A percentile compares a stretch with the other conserved stretches of the same genome.
Conservation (phyloP, 352 stramenopile species). For the Globisporangium alternatum region DNA sequence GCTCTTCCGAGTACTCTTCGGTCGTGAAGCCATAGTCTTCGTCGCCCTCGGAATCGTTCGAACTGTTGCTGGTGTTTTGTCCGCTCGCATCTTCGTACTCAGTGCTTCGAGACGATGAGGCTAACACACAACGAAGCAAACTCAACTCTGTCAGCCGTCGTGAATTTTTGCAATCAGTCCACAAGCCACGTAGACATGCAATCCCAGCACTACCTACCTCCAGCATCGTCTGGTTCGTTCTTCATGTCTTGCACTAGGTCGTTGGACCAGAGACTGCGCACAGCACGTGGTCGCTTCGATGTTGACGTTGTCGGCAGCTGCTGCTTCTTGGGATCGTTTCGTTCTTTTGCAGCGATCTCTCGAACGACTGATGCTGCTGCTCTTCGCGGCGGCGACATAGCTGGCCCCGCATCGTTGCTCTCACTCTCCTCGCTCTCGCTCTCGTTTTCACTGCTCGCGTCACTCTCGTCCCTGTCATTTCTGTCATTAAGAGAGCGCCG, state of each 20-base stretch:
- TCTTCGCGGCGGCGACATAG: background rate
- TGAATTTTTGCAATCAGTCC: too few species aligned
- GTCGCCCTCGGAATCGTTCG: background rate
- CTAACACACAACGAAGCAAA: background rate
- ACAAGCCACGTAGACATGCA: background rate
- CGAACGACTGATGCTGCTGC: background rate
- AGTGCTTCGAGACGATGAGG: background rate
- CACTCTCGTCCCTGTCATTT: background rate
- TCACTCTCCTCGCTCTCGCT: conserved; percentile 3
- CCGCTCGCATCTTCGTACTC: background rate
- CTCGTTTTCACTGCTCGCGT: background rate
- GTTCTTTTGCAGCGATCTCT: conserved; percentile 6
- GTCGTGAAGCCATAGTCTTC: conserved; percentile 13
- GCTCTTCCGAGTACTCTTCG: conserved; percentile 13
- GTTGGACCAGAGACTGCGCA: background rate
- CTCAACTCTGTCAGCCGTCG: background rate
- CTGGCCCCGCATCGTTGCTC: background rate
- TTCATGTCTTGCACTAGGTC: background rate
- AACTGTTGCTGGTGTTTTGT: background rate
- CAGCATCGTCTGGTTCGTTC: background rate
- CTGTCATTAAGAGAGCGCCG: background rate
- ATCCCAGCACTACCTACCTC: background rate
- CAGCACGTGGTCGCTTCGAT: background rate
- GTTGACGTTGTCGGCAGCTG: background rate
- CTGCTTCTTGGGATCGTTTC: background rate